A percentile compares a stretch with the other conserved stretches of the same genome.
Evolutionary conservation across 441 rosid genomes (phyloP).

Genomic region (Lepidium campestre): DNA sequence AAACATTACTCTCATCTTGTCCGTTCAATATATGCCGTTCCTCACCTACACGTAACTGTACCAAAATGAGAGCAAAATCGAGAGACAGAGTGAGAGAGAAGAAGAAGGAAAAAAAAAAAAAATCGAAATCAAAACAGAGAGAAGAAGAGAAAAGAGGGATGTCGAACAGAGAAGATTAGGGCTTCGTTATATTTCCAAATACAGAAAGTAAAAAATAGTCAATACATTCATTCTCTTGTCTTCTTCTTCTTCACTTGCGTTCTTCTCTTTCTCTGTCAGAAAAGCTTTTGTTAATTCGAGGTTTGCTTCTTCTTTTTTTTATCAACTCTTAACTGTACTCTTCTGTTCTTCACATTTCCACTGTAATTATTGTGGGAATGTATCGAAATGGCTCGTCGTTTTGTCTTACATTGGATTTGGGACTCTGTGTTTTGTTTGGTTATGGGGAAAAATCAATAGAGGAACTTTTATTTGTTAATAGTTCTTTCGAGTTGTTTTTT

Average conservation of each 20-base stretch:
- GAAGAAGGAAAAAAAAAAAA: not conserved
- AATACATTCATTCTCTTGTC: not conserved
- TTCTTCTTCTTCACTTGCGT: conserved; percentile 3
- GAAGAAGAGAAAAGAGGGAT: not conserved
- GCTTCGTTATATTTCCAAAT: conserved; percentile 2
- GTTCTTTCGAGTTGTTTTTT: not conserved
- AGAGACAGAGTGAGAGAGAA: not conserved
- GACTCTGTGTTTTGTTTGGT: not conserved
- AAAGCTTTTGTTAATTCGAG: not conserved
- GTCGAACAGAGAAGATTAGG: conserved; percentile 24
- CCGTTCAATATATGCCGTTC: conserved; percentile 11
- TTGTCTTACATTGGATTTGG: not conserved
- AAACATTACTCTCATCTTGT: not conserved
- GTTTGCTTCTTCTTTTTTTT: conserved; percentile 9
- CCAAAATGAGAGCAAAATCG: not conserved
- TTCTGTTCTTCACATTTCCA: not conserved
- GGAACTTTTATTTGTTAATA: not conserved
- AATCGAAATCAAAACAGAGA: not conserved
- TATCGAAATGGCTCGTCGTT: not conserved
- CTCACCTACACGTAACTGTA: conserved; percentile 20
- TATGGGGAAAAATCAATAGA: not conserved
- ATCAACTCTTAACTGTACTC: not conserved
- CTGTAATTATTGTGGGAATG: not conserved
- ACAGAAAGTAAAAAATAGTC: not conserved
- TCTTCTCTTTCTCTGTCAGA: not conserved